Evolutionary conservation across 176 grass and related monocot species (phyloP), one percentile per base, ranked within the genome.

Genomic region (Cenchrus americanus): DNA sequence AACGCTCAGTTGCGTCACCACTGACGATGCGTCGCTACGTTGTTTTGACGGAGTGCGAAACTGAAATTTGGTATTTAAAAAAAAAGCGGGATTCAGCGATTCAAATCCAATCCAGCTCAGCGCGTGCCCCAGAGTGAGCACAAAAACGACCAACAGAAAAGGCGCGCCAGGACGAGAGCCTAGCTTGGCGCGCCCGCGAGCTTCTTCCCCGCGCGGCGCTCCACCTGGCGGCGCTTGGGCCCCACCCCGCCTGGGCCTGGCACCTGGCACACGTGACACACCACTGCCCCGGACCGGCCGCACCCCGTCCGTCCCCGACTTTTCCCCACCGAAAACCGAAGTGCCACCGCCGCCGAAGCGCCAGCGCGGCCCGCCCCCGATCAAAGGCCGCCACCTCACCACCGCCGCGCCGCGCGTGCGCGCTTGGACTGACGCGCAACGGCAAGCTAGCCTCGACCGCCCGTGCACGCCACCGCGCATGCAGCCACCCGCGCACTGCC

Each of bases 351-450:
- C 46, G 62, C 73, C 82, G 26, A 14, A 7, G 12, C 57, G 26
- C 54, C 47, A 10, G 10, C 47, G 0, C 2, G 2, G 10, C 71
- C 44, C 47, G 37, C 72, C n/a, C 14, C 10, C 52, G 14, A 64
- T 86, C 76, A 24, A 21, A 18, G 11, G 52, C 57, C 57, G 4
- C 84, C 84, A 27, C n/a, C 76, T 63, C 32, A 9, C 43, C 43
- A 44, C 19, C 46, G 40, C 17, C 23, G 46, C 41, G 49, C 32
- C 17, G 49, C 32, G 48, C 10, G 60, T 4, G 68, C 44, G 69
- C 70, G 78, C 27, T 74, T 86, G 77, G 84, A 80, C 77, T 13
- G 84, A 46, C 77, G 84, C 69, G 84, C 77, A 80, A 80, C 84
- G 58, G 69, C 84, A 37, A 37, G 34, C 62, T 68, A 6, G 67